phyloP scores from a whole-genome alignment of 2,329 filamentous ascomycete species.

The Tothia fuscella region DNA sequence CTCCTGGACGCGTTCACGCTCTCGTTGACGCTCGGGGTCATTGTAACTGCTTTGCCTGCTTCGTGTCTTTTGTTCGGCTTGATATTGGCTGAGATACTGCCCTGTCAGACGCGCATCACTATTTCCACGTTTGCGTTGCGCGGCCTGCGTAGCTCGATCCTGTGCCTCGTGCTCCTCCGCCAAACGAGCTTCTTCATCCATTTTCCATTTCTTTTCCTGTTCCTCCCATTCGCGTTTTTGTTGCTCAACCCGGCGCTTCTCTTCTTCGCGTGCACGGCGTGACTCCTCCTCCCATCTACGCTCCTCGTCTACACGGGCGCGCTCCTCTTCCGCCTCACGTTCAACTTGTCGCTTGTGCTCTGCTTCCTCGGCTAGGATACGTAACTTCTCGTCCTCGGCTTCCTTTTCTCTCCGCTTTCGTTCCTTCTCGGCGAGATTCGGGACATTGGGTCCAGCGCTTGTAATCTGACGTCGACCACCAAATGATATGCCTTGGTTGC shows the following conservation, averaged over 20 bases:
- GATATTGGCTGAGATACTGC: constrained; percentile 79
- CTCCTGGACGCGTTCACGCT: constrained; percentile 56
- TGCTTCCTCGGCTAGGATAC: constrained; percentile 39
- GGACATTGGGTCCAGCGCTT: constrained; percentile 64
- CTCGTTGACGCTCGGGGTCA: constrained; percentile 27
- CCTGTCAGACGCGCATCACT: constrained; percentile 63
- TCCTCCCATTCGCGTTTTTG: constrained; percentile 68
- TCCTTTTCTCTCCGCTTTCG: constrained; percentile 47
- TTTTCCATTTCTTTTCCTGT: constrained; percentile 63
- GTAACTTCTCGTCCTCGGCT: constrained; percentile 41
- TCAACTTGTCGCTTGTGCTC: constrained; percentile 37
- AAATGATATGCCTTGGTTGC: constrained; percentile 86
- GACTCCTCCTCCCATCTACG: constrained; percentile 55
- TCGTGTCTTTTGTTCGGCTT: constrained; percentile 48
- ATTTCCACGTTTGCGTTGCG: constrained; percentile 39
- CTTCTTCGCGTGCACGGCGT: constrained; percentile 44
- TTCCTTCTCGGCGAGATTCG: constrained; percentile 75
- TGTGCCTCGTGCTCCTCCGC: constrained; percentile 65
- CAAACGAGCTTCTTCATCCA: constrained; percentile 60
- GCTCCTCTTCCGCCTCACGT: constrained; percentile 50
- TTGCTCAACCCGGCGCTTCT: constrained; percentile 48
- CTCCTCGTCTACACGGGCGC: constrained; percentile 51
- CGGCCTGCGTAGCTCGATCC: constrained; percentile 53
- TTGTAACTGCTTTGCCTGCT: constrained; percentile 26
- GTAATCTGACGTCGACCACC: constrained; percentile 90